Percentiles rank a stretch among this genome's conserved stretches.
phyloP scores from a whole-genome alignment of 2,329 filamentous ascomycete genomes.

The Teratosphaeriaceae sp. region DNA sequence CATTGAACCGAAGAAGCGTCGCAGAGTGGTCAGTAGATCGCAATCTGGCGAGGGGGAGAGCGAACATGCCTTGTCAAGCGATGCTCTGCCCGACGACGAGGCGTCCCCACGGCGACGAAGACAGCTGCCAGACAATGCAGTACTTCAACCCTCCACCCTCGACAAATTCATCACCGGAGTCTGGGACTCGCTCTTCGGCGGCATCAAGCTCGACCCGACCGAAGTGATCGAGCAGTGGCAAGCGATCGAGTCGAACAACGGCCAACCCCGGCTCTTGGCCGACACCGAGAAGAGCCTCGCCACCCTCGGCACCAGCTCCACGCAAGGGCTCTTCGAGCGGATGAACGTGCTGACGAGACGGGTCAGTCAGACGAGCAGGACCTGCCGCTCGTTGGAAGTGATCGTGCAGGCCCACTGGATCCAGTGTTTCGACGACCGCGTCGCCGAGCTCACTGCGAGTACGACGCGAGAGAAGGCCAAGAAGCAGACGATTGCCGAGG shows the following conservation, averaged over 20 bases:
- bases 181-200: constrained; percentile 43
- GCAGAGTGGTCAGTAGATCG: too few species aligned
- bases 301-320: constrained; percentile 12
- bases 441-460: constrained; percentile 32
- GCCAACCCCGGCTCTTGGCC: constrained; percentile 20
- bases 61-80: too few species aligned
- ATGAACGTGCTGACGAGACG: constrained; percentile 40
- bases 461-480: constrained; percentile 37
- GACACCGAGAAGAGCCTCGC: constrained; percentile 17
- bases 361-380: constrained; percentile 45
- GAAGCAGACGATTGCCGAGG: constrained; percentile 47
- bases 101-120: constrained; percentile 25
- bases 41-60: too few species aligned
- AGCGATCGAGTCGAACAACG: constrained; percentile 24
- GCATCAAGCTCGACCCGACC: constrained; percentile 36
- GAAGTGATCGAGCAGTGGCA: constrained; percentile 29
- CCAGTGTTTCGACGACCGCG: constrained; percentile 48
- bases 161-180: constrained; percentile 45
- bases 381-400: constrained; percentile 52
- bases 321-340: constrained; percentile 30
- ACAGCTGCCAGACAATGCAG: constrained; percentile 30
- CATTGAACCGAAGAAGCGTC: too few species aligned
- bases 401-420: constrained; percentile 54
- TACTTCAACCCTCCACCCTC: constrained; percentile 41
- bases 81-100: too few species aligned